A percentile compares a stretch with the other conserved stretches of the same genome.
Conservation (phyloP, 306 rosid species). For the Corylus heterophylla region DNA sequence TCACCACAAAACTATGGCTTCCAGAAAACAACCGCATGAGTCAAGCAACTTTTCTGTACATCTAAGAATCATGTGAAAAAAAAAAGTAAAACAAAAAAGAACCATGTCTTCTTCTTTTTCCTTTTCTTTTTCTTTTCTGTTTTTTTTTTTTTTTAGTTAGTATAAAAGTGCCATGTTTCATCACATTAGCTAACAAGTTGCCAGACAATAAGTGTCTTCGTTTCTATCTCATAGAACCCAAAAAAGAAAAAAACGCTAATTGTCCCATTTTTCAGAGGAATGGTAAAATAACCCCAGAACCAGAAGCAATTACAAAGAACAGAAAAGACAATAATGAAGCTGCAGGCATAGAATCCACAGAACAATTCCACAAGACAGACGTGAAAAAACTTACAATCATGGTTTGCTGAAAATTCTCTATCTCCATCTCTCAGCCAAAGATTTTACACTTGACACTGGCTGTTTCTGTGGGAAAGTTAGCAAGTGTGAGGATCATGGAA, state of each 20-base stretch:
- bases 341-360: not conserved
- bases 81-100: slow-evolving; percentile 24
- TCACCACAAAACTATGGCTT: slow-evolving; percentile 9
- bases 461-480: not conserved
- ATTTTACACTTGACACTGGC: not conserved
- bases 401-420: not conserved
- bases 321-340: not conserved
- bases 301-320: not conserved
- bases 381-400: not conserved
- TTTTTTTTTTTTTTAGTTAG: not conserved
- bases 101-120: not conserved
- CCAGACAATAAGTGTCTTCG: not conserved
- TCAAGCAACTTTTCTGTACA: slow-evolving; percentile 6
- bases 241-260: not conserved
- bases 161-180: slow-evolving; percentile 26
- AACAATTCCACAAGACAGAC: not conserved
- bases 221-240: not conserved
- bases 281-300: not conserved
- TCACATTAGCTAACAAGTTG: not conserved
- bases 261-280: not conserved
- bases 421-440: not conserved
- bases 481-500: not conserved
- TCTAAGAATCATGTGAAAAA: slow-evolving; percentile 47
- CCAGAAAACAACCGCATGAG: slow-evolving; percentile 31
- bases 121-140: not conserved